Evolutionary conservation across 768 basidiomycete genomes (phyloP), one percentile per base, ranked within the genome.

Genomic region (Scleroderma bovista): DNA sequence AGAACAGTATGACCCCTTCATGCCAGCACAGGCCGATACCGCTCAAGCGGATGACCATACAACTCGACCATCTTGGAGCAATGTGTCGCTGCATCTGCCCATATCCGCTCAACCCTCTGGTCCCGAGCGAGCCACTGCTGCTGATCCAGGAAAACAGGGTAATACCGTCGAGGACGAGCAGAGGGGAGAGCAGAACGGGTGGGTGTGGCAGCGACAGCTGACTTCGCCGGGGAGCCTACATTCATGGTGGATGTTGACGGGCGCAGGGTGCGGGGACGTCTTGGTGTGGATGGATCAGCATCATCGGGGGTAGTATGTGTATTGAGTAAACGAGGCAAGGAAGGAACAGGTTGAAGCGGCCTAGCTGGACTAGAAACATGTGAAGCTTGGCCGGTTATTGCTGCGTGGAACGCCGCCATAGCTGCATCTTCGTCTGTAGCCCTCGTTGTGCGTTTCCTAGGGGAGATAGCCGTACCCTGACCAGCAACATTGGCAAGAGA

Each of bases 131-230:
- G 65, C 78, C 78, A 80, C 41, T 79, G 75, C 44, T 68, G 58
- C n/a, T 73, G 71, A 53, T 77, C 77, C 2, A 71, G 63, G 60
- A 78, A 79, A 13, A 78, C 68, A 8, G 77, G 72, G 10, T 74
- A 68, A 55, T 77, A 79, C 8, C 76, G 73, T 6, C 71, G 68
- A 6, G 31, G 57, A 9, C 52, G 58, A 0, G n/a, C 3, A 19
- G 12, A 29, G 10, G 42, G 29, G 17, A 23, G 42, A 22, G 39
- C n/a, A 19, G n/a, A 8, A 20, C 19, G 31, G 5, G 31, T 16
- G 17, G 44, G 17, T 6, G 44, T 33, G 20, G 44, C 17, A 53
- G 9, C 42, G 17, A 45, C 2, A 51, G 46, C 3, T 41, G 41
- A 24, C n/a, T 20, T 23, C 9, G 41, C n/a, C 17, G 41, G 23